phyloP scores from a whole-genome alignment of 2,329 filamentous ascomycete species.

The Phialophora tarda region DNA sequence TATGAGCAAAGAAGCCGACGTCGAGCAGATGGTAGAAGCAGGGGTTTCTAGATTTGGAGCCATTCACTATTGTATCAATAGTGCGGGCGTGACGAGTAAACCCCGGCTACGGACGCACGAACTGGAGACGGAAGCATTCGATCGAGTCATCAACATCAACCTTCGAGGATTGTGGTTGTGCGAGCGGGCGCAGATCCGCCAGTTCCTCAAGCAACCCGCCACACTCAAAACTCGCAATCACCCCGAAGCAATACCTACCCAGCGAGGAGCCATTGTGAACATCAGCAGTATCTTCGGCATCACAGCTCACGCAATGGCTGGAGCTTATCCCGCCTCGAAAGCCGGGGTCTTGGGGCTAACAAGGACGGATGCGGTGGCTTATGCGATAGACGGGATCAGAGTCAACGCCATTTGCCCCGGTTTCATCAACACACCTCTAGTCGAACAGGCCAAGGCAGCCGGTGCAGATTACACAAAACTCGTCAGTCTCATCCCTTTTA shows the following conservation, averaged over 20 bases:
- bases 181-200: constrained; percentile 56
- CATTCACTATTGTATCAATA: constrained; percentile 43
- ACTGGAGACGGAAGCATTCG: constrained; percentile 32
- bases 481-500: constrained; percentile 31
- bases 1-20: constrained; percentile 56
- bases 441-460: constrained; percentile 28
- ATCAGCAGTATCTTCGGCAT: constrained; percentile 60
- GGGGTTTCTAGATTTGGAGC: constrained; percentile 60
- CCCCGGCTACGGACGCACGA: constrained; percentile 37
- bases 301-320: constrained; percentile 43
- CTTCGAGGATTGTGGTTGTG: constrained; percentile 64
- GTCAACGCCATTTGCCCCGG: constrained; percentile 55
- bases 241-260: constrained; percentile 49
- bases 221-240: constrained; percentile 69
- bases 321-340: constrained; percentile 30
- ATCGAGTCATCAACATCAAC: constrained; percentile 57
- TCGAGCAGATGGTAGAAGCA: constrained; percentile 62
- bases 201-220: constrained; percentile 42
- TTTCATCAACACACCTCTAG: constrained; percentile 50
- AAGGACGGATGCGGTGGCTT: constrained; percentile 59
- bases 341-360: constrained; percentile 49
- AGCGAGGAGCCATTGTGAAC: constrained; percentile 58
- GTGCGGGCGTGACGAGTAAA: constrained; percentile 41
- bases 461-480: constrained; percentile 26
- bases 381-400: constrained; percentile 53